These are phyloP conservation scores for Amylocarpus encephaloides DNA, from an alignment of 2,329 filamentous ascomycete species.

Conservation along the genomic window DNA sequence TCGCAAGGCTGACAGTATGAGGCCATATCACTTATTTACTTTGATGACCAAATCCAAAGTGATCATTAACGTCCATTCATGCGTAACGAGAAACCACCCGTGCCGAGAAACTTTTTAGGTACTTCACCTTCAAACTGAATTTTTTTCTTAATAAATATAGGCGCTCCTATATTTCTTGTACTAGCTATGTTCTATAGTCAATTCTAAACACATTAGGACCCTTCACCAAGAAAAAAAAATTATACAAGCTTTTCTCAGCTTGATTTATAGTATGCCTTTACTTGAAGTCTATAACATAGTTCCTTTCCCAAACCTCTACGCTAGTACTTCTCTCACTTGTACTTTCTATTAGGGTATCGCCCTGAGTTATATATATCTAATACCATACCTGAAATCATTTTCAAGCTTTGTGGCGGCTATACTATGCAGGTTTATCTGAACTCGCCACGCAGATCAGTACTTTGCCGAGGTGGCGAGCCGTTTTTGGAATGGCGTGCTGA, in stretches of 20 bases:
- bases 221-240: neutral
- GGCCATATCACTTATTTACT: too few relatives aligned
- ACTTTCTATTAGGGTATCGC: neutral
- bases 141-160: too few relatives aligned
- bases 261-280: constrained; percentile 1
- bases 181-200: constrained; percentile 1
- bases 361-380: constrained; percentile 1
- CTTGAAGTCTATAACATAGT: neutral
- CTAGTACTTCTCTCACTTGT: neutral
- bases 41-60: too few relatives aligned
- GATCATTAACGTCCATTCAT: too few relatives aligned
- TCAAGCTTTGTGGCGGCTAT: neutral
- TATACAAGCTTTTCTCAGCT: neutral
- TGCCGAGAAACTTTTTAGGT: too few relatives aligned
- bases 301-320: neutral
- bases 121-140: too few relatives aligned
- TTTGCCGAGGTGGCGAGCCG: too few relatives aligned
- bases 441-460: constrained; percentile 1
- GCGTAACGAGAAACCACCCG: too few relatives aligned
- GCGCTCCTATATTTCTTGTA: too few relatives aligned
- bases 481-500: too few relatives aligned
- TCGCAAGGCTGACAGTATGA: too few relatives aligned
- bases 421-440: neutral
- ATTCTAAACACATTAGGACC: neutral
- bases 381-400: too few relatives aligned